These are phyloP conservation scores for Steccherinum ochraceum DNA, from an alignment of 768 basidiomycete genomes.

Conservation along the genomic window DNA sequence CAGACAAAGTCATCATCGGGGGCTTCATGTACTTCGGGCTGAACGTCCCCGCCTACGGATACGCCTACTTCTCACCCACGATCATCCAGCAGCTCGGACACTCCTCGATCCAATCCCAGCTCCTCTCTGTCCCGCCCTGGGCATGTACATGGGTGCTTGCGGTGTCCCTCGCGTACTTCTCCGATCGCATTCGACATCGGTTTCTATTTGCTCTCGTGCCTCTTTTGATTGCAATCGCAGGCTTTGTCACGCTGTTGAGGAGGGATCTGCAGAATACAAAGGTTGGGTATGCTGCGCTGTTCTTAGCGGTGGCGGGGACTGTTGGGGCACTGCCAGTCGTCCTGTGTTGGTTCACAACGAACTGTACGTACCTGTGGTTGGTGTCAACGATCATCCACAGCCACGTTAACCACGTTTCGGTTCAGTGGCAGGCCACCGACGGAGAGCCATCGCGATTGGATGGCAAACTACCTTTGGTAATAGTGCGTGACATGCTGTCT, in stretches of 20 bases:
- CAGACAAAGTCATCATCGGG: slow-evolving; percentile 12
- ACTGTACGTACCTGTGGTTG: slow-evolving; percentile 8
- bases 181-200: slow-evolving; percentile 13
- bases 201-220: slow-evolving; percentile 16
- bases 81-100: slow-evolving; percentile 14
- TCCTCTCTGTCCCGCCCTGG: slow-evolving; percentile 23
- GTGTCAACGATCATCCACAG: background rate
- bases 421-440: slow-evolving; percentile 14
- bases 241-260: slow-evolving; percentile 13
- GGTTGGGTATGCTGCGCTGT: slow-evolving; percentile 15
- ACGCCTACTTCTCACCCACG: slow-evolving; percentile 15
- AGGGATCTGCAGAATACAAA: slow-evolving; percentile 10
- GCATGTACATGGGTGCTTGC: slow-evolving; percentile 15
- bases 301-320: slow-evolving; percentile 13
- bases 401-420: background rate
- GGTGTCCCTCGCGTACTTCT: slow-evolving; percentile 12
- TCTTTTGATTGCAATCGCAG: slow-evolving; percentile 8
- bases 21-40: slow-evolving; percentile 16
- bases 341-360: slow-evolving; percentile 17
- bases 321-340: slow-evolving; percentile 16
- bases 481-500: slow-evolving; percentile 6
- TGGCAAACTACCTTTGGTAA: slow-evolving; percentile 18
- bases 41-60: slow-evolving; percentile 12
- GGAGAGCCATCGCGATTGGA: slow-evolving; percentile 13
- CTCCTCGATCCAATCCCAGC: slow-evolving; percentile 14